Base-by-base conservation (phyloP, 768 basidiomycete genomes). In the Serendipita sp. region DNA sequence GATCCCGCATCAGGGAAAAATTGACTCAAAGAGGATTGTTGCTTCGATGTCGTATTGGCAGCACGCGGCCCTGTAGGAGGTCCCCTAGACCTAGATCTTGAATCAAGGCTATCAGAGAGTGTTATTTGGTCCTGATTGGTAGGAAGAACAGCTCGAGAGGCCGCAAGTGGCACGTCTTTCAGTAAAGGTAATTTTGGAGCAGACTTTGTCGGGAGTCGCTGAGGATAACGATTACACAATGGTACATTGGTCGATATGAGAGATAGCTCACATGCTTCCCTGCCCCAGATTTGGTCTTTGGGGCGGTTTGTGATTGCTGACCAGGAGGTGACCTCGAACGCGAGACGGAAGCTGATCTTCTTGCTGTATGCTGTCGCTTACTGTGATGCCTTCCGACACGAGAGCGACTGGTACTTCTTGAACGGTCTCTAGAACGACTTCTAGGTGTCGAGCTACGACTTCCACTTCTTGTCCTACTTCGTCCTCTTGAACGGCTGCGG, bases 361-460 rank as follows among this genome's bases (percentile, higher is more conserved):
- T 26, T 60, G n/a, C 42, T 22, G 26, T 63, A 58, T 41, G 38
- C 58, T 61, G 28, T 56, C 50, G 22, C 26, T 38, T 38, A 38
- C 14, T 38, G 14, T 22, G 62, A 33, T 45, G 42, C 14, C 24
- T 42, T 41, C 34, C 31, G 11, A 51, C 60, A 28, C 56, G 26
- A 14, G 30, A 42, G 5, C 24, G 63, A 11, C 16, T 60, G 26
- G 41, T 58, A 7, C 42, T 41, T 33, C 41, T 41, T 11, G 63
- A 43, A 24, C 64, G 34, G 26, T 20, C 48, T 53, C 65, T 60
- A n/a, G 63, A 64, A 24, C 60, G 63, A 60, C 53, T 60, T 34
- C 64, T 62, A 13, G 53, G 53, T 24, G 53, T 58, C 17, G 0
- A n/a, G 33, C 53, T 58, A n/a, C 53, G 53, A 17, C 62, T 24